phyloP scores from a whole-genome alignment of 1,139 yeast genomes.

The Taphrina wiesneri region DNA sequence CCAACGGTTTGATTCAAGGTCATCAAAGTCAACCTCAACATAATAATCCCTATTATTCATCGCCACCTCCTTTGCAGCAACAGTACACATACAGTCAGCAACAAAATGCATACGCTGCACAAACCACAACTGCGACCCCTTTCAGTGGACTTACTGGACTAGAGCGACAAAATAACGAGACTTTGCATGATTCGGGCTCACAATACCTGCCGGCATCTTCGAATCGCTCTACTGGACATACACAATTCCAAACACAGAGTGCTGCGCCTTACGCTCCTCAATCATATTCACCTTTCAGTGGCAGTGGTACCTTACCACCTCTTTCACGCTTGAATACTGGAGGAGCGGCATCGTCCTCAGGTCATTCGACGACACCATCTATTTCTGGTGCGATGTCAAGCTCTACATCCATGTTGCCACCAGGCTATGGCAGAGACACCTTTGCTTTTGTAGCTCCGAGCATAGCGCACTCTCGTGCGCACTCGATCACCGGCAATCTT shows the following conservation, averaged over 20 bases:
- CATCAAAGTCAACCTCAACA: background rate
- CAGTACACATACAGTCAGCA: slow-evolving; percentile 15
- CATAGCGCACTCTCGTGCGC: slow-evolving; percentile 3
- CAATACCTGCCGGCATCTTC: background rate
- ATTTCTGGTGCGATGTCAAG: slow-evolving; percentile 12
- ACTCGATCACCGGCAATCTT: background rate
- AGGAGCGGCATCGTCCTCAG: slow-evolving; percentile 5
- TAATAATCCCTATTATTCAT: background rate
- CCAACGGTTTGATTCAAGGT: background rate
- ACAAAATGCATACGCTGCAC: background rate
- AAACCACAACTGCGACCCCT: background rate
- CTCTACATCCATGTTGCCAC: slow-evolving; percentile 22
- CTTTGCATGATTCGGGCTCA: background rate
- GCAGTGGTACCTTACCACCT: background rate
- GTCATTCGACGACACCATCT: slow-evolving; percentile 16
- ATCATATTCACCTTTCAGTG: background rate
- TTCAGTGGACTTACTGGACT: background rate
- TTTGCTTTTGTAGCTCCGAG: background rate
- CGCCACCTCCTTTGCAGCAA: slow-evolving; percentile 25
- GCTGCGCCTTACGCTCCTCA: background rate
- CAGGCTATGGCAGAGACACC: slow-evolving; percentile 17
- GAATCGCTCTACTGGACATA: background rate
- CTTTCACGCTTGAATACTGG: slow-evolving; percentile 15
- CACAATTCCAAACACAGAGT: background rate
- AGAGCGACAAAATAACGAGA: background rate